Conservation (phyloP, 257 asterid species). For the Jacaranda mimosifolia region DNA sequence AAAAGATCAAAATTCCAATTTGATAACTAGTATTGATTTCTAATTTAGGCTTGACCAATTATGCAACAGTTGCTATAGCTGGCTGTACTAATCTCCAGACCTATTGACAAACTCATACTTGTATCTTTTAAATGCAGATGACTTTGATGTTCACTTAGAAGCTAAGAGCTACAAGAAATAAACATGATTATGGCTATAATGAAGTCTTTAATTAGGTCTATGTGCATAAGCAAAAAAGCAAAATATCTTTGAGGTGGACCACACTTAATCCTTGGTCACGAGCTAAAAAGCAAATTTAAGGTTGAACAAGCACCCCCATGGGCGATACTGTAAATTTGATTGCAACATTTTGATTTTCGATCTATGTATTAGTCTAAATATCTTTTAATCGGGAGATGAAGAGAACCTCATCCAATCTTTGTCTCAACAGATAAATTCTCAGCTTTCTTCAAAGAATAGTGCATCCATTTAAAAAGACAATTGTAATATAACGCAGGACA, state of each 20-base stretch:
- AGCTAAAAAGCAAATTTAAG: neutral
- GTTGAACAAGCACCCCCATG: neutral
- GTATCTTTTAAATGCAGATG: too few relatives aligned
- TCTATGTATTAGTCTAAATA: too few relatives aligned
- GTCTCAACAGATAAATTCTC: neutral
- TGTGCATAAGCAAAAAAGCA: too few relatives aligned
- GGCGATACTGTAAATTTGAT: neutral
- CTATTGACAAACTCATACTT: neutral
- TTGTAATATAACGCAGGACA: neutral
- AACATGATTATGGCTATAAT: too few relatives aligned
- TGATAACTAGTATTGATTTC: neutral
- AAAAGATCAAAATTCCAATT: neutral
- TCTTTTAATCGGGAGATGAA: neutral
- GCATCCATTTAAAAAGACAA: slow-evolving; percentile 9
- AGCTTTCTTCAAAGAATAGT: neutral
- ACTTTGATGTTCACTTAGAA: too few relatives aligned
- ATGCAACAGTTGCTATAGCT: neutral
- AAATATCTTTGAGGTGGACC: too few relatives aligned
- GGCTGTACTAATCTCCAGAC: neutral
- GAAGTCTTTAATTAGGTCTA: too few relatives aligned
- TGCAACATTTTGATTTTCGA: neutral
- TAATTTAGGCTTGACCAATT: neutral
- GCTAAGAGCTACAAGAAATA: too few relatives aligned
- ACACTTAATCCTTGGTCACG: neutral
- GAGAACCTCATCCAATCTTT: neutral